Base-by-base conservation (phyloP, 2,329 filamentous ascomycete genomes). In the Botrytis medusae region DNA sequence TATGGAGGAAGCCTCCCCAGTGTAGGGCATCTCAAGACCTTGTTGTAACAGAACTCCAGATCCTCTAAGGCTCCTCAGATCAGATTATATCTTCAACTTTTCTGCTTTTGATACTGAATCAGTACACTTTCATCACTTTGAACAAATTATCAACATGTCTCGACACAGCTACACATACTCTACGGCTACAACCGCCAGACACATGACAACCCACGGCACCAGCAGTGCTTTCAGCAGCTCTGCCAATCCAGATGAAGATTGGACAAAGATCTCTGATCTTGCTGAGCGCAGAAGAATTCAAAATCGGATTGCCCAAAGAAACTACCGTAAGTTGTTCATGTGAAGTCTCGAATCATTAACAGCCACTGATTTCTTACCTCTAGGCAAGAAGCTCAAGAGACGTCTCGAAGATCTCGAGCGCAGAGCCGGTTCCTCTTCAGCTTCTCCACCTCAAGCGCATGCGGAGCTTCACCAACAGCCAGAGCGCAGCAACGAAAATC, bases 251-350 rank as follows among this genome's bases (percentile, higher is more conserved):
- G 95, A 98, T 81, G 95, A 98, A 85, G 95, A 98, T 85, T 98
- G 95, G 95, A 98, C 95, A 81, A 97, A 98, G 89, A 97, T 98
- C 82, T 97, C 95, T 73, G 95, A 98, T 83, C 91, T 98, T 74
- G 95, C 95, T 69, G 95, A 98, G 85, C 91, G 96, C 81, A 88
- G 95, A 80, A 90, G 95, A 81, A 97, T 98, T 85, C 95, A 98
- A 85, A 98, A 98, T 85, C 91, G 95, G 79, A 98, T 98, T 87
- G 95, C 95, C 78, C 95, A 98, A 85, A 92, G 95, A 80, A 97
- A 97, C 86, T 98, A 98, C 86, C 94, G 94, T 97, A 87, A 82
- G 91, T 88, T 71, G n/a, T 34, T 74, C 63, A 25, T 48, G 64
- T 65, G 71, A 71, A 59, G 70, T 68, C 62, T 20, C 29, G 14